A percentile compares a stretch with the other conserved stretches of the same genome.
Evolutionary conservation across 1,284 basidiomycete genomes (phyloP).

Genomic region (Ustilago shanxiensis): DNA sequence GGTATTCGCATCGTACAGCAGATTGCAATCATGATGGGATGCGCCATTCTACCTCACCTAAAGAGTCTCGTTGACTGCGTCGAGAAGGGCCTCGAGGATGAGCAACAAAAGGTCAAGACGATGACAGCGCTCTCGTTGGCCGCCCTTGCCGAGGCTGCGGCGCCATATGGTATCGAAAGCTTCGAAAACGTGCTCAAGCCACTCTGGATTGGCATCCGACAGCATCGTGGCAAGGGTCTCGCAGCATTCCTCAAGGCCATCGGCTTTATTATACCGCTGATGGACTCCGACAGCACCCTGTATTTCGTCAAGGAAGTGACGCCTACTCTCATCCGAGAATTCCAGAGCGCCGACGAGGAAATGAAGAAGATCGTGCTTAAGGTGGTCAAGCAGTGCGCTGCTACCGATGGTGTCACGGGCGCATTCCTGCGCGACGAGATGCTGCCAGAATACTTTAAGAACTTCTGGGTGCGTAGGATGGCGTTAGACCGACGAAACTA

Average conservation of each 20-base stretch:
- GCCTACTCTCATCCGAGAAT: conserved; percentile 86
- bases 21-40: conserved; percentile 99
- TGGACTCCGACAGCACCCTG: conserved; percentile 85
- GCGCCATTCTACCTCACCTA: conserved; percentile 96
- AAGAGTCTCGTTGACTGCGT: conserved; percentile 97
- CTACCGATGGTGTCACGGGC: conserved; percentile 79
- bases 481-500: conserved; percentile 96
- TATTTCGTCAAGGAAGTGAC: conserved; percentile 70
- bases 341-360: conserved; percentile 99
- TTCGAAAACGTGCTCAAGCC: conserved; percentile 99
- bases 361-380: conserved; percentile 99
- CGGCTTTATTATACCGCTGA: conserved; percentile 98
- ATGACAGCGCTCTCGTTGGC: conserved; percentile 98
- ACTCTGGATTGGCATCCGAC: conserved; percentile 95
- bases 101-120: conserved; percentile 98
- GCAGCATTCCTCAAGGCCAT: conserved; percentile 99
- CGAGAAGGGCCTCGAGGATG: conserved; percentile 93
- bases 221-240: conserved; percentile 96
- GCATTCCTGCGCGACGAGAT: conserved; percentile 83
- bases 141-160: conserved; percentile 94
- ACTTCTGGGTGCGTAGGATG: conserved; percentile 96
- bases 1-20: conserved; percentile 99
- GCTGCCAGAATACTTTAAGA: conserved; percentile 98
- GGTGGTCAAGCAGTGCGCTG: conserved; percentile 98
- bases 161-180: conserved; percentile 99